phyloP scores from a whole-genome alignment of 108 stramenopile genomes.

The Nitzschia sp. region DNA sequence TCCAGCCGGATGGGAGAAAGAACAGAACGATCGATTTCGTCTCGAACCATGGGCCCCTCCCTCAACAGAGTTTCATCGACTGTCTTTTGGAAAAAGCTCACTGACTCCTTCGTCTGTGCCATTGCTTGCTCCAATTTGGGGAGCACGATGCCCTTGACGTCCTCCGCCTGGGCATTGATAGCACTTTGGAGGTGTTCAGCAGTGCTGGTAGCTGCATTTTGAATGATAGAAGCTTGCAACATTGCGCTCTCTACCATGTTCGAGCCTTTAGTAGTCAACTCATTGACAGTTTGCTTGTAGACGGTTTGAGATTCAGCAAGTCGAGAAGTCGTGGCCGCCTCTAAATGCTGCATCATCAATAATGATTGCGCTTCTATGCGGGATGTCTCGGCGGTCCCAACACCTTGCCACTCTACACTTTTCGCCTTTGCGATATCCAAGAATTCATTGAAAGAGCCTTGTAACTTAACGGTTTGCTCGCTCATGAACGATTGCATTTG shows the following conservation, averaged over 20 bases:
- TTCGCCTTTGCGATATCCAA: not conserved
- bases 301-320: not conserved
- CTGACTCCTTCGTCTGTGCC: not conserved
- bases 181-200: not conserved
- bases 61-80: not conserved
- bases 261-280: not conserved
- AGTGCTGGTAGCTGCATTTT: not conserved
- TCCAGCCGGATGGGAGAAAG: not conserved
- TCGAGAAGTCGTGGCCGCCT: not conserved
- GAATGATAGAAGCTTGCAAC: not conserved
- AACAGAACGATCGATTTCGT: not conserved
- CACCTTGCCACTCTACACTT: not conserved
- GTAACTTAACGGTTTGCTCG: not conserved
- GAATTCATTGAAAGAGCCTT: not conserved
- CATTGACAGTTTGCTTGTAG: not conserved
- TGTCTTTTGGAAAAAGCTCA: not conserved
- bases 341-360: not conserved
- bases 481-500: not conserved
- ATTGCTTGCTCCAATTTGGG: not conserved
- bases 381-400: not conserved
- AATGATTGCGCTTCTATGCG: not conserved
- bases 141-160: not conserved
- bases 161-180: not conserved
- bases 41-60: not conserved
- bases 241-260: not conserved